Evolutionary conservation across 768 basidiomycete genomes (phyloP).

Genomic region (Lactarius akahatsu): DNA sequence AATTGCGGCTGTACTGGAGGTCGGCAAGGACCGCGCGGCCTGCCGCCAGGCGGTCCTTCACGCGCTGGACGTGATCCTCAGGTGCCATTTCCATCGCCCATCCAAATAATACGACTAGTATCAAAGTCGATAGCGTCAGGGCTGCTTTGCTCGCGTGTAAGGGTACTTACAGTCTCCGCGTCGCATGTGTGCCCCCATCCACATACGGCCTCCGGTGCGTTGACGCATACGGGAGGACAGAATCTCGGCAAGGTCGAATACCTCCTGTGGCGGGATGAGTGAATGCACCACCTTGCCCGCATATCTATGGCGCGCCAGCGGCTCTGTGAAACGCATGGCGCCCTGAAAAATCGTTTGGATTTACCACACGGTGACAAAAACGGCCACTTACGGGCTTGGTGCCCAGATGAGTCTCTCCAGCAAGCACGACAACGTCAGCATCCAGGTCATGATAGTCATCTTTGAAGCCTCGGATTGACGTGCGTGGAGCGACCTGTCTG

Average conservation of each 20-base stretch:
- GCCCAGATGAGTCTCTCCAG: slow-evolving; percentile 42
- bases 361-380: slow-evolving; percentile 17
- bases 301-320: slow-evolving; percentile 5
- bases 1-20: background rate
- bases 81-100: slow-evolving; percentile 41
- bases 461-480: slow-evolving; percentile 41
- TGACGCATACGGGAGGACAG: slow-evolving; percentile 39
- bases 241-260: slow-evolving; percentile 34
- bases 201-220: slow-evolving; percentile 37
- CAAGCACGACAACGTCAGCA: slow-evolving; percentile 42
- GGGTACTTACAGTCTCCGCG: slow-evolving; percentile 43
- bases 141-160: background rate
- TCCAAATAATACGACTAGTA: slow-evolving; percentile 34
- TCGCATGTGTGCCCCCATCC: slow-evolving; percentile 47
- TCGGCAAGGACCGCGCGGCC: slow-evolving; percentile 35
- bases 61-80: slow-evolving; percentile 39
- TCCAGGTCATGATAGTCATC: slow-evolving; percentile 41
- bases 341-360: slow-evolving; percentile 16
- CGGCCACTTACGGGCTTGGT: slow-evolving; percentile 40
- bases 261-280: slow-evolving; percentile 15
- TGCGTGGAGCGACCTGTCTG: slow-evolving; percentile 38
- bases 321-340: slow-evolving; percentile 27
- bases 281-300: slow-evolving; percentile 16
- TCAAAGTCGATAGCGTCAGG: background rate
- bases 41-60: slow-evolving; percentile 32